Evolutionary conservation across 1,139 yeast genomes (phyloP).

Genomic region (Yamadazyma spencermartinsiae): DNA sequence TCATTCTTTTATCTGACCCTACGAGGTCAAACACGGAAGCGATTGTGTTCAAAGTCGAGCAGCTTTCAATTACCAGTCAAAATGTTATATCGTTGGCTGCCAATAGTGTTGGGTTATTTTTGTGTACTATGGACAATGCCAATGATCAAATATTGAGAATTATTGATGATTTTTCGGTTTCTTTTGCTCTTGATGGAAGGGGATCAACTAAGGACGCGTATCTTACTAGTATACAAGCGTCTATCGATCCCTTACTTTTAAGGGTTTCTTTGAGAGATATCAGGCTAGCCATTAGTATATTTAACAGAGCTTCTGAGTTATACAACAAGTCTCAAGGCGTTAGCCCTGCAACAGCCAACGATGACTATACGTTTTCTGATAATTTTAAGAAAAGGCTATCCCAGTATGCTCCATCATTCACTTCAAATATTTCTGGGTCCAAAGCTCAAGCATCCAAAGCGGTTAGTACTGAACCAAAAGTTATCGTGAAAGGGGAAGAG

Average conservation of each 20-base stretch:
- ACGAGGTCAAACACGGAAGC: constrained; percentile 74
- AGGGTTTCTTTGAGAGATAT: constrained; percentile 88
- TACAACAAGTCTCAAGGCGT: constrained; percentile 34
- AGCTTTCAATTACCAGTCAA: constrained; percentile 70
- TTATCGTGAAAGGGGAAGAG: constrained; percentile 69
- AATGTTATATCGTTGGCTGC: constrained; percentile 66
- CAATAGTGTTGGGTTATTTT: constrained; percentile 82
- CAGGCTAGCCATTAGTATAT: constrained; percentile 69
- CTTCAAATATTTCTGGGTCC: constrained; percentile 39
- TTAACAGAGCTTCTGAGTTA: constrained; percentile 68
- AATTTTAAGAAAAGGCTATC: constrained; percentile 60
- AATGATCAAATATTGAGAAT: constrained; percentile 65
- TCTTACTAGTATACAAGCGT: constrained; percentile 64
- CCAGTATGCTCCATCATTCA: constrained; percentile 66
- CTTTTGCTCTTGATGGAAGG: constrained; percentile 71
- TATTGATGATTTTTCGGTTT: constrained; percentile 84
- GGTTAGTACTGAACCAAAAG: constrained; percentile 23
- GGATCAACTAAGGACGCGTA: constrained; percentile 59
- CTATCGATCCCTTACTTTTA: constrained; percentile 78
- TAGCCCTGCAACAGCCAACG: constrained; percentile 18
- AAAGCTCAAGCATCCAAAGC: constrained; percentile 7
- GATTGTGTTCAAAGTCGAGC: constrained; percentile 84
- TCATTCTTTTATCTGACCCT: constrained; percentile 81
- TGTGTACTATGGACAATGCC: constrained; percentile 70
- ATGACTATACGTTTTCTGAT: constrained; percentile 51